Conservation (phyloP, 202 grass and related monocot species). For the Setaria italica region DNA sequence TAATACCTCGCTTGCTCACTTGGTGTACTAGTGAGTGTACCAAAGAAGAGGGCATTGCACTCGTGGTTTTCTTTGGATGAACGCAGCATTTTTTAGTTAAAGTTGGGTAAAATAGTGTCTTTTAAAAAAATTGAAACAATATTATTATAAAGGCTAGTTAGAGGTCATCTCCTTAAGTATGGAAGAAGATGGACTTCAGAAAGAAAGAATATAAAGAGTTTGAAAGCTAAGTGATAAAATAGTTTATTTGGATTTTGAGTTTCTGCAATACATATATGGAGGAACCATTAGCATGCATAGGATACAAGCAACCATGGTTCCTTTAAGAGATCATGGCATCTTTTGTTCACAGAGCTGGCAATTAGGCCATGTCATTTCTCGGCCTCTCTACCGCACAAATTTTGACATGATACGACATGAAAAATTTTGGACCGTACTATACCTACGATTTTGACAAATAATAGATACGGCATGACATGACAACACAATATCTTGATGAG, state of each 20-base stretch:
- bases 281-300: background rate
- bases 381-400: too few relatives aligned
- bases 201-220: background rate
- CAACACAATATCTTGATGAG: too few relatives aligned
- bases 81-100: background rate
- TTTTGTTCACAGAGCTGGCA: background rate
- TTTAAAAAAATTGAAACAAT: too few relatives aligned
- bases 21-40: conserved; percentile 4
- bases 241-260: background rate
- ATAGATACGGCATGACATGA: too few relatives aligned
- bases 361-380: too few relatives aligned
- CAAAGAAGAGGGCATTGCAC: background rate
- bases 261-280: background rate
- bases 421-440: too few relatives aligned
- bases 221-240: background rate
- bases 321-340: background rate
- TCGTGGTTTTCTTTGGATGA: background rate
- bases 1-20: background rate
- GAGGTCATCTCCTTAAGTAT: background rate
- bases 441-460: too few relatives aligned
- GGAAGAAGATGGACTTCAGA: too few relatives aligned
- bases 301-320: background rate
- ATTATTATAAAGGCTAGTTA: background rate
- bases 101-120: background rate
- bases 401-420: too few relatives aligned